Evolutionary conservation across 768 basidiomycete genomes (phyloP), one percentile per base, ranked within the genome.

Genomic region (Xerocomellus chrysenteron): DNA sequence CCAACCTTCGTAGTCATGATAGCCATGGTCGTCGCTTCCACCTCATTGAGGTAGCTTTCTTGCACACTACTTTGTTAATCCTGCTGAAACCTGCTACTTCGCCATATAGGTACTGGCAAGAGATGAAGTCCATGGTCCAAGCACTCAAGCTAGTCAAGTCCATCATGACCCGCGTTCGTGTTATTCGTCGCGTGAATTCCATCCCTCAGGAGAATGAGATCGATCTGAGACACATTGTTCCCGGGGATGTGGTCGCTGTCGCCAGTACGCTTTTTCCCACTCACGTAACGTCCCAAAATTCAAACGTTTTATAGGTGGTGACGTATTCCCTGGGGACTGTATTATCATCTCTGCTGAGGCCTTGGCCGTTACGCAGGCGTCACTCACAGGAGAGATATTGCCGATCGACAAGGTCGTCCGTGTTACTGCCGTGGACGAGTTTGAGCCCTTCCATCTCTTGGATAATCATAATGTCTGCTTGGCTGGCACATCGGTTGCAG

Each of bases 291-390:
- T 35, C 14, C 47, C 30, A 21, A 32, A 44, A 4, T 19, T 50
- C 41, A 45, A 35, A 19, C 4, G 1, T 28, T 50, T 43, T 32
- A 41, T 44, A 73, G 70, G 72, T 36, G 70, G 69, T 42, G 69
- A 73, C 43, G 74, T 74, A 54, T 73, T 74, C 45, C 73, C 73
- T 19, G 73, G 74, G 21, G 73, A 74, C 30, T 74, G 69, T 35
- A 17, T 75, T 32, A 9, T 75, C n/a, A 59, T 73, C 28, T 69
- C 62, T 43, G 68, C 74, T 5, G 69, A 73, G 50, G 63, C 73
- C n/a, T 41, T 74, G 51, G 57, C 73, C 12, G n/a, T 73, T 30
- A 60, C 73, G 6, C 73, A 74, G 47, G 74, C 74, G 3, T 74
- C 73, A 5, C 69, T 74, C 54, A 74, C 73, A 14, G 73, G 73